Conservation (phyloP, 345 rosid genomes). For the Salix arbutifolia region DNA sequence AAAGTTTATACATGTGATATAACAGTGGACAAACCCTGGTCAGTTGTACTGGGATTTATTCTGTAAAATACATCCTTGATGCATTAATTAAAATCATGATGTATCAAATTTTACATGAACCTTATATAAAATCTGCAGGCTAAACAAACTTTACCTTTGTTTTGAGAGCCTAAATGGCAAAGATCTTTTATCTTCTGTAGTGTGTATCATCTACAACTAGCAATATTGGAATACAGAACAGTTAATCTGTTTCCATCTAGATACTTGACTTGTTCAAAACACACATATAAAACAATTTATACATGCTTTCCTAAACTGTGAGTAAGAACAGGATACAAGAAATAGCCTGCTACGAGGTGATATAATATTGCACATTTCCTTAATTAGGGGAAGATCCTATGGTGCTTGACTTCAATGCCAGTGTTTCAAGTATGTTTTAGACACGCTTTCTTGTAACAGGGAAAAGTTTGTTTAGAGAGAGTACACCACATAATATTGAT, state of each 20-base stretch:
- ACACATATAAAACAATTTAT: too few relatives aligned
- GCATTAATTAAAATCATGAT: too few relatives aligned
- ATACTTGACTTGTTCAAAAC: too few relatives aligned
- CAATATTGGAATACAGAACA: too few relatives aligned
- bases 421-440: neutral
- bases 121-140: too few relatives aligned
- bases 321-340: neutral
- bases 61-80: neutral
- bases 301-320: neutral
- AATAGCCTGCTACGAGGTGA: neutral
- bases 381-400: neutral
- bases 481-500: neutral
- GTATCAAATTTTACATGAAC: too few relatives aligned
- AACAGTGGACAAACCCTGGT: neutral
- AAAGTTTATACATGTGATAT: neutral
- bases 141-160: too few relatives aligned
- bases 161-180: too few relatives aligned
- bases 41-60: neutral
- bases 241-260: too few relatives aligned
- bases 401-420: neutral
- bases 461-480: neutral
- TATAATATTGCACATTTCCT: neutral
- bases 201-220: too few relatives aligned
- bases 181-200: too few relatives aligned
- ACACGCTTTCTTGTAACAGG: neutral